Evolutionary conservation across 2,329 filamentous ascomycete genomes (phyloP).

Genomic region (Aspergillus phoenicis): DNA sequence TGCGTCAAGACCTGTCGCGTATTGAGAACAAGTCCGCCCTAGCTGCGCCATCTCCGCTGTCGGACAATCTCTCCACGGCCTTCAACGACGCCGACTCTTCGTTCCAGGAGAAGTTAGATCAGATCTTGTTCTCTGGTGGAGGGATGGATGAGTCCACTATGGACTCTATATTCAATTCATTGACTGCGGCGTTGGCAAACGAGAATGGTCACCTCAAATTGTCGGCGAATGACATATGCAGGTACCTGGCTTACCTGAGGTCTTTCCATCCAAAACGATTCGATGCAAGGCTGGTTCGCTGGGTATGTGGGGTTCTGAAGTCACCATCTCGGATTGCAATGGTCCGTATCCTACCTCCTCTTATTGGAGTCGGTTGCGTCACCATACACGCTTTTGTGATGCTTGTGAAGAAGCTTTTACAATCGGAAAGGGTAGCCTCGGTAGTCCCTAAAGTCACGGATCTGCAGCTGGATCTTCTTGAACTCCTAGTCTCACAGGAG

Average conservation of each 20-base stretch:
- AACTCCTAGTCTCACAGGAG: constrained; percentile 32
- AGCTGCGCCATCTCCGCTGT: constrained; percentile 52
- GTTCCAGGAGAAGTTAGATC: constrained; percentile 50
- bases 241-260: constrained; percentile 47
- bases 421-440: constrained; percentile 23
- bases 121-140: constrained; percentile 48
- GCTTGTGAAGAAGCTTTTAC: constrained; percentile 36
- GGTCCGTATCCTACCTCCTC: constrained; percentile 38
- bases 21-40: constrained; percentile 47
- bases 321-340: constrained; percentile 37
- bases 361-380: constrained; percentile 50
- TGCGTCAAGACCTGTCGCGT: constrained; percentile 49
- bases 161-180: constrained; percentile 44
- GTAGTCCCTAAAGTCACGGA: constrained; percentile 30
- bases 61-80: constrained; percentile 49
- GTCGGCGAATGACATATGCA: constrained; percentile 40
- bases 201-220: constrained; percentile 31
- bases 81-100: constrained; percentile 43
- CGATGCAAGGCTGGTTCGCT: constrained; percentile 46
- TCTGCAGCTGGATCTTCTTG: constrained; percentile 35
- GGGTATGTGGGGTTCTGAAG: constrained; percentile 44
- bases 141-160: constrained; percentile 51
- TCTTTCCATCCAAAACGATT: constrained; percentile 48
- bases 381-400: constrained; percentile 45
- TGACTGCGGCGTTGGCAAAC: constrained; percentile 43